These are phyloP conservation scores for Hypholoma sublateritium DNA, from an alignment of 768 basidiomycete genomes.

Conservation along the genomic window DNA sequence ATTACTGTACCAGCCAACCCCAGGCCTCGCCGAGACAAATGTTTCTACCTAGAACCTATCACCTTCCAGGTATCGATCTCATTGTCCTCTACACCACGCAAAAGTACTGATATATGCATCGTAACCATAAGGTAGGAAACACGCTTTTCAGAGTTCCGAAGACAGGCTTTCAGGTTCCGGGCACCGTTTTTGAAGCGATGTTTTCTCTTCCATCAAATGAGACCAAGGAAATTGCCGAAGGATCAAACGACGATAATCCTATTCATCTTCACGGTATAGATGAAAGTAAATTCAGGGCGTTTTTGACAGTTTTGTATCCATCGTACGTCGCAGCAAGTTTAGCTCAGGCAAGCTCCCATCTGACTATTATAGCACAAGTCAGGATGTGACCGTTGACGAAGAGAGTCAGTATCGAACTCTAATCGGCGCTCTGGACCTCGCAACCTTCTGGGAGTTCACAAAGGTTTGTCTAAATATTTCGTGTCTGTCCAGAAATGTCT, in stretches of 20 bases:
- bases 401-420: neutral
- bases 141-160: constrained; percentile 9
- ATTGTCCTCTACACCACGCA: neutral
- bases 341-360: no score
- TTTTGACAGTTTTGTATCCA: neutral
- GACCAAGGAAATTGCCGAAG: neutral
- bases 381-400: neutral
- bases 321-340: neutral
- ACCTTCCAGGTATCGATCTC: constrained; percentile 1
- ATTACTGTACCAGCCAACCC: no score
- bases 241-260: constrained; percentile 1
- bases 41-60: neutral
- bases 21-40: neutral
- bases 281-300: neutral
- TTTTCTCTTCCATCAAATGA: neutral
- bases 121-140: constrained; percentile 3
- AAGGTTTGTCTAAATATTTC: neutral
- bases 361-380: neutral
- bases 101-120: neutral
- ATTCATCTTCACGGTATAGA: neutral
- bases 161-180: constrained; percentile 1
- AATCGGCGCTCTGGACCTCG: constrained; percentile 1
- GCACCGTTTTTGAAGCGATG: constrained; percentile 7
- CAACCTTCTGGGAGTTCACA: constrained; percentile 4
- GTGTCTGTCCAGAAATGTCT: neutral